These are phyloP conservation scores for Nematocida ironsii DNA, from an alignment of 371 early-diverging fungal genomes.

Conservation along the genomic window DNA sequence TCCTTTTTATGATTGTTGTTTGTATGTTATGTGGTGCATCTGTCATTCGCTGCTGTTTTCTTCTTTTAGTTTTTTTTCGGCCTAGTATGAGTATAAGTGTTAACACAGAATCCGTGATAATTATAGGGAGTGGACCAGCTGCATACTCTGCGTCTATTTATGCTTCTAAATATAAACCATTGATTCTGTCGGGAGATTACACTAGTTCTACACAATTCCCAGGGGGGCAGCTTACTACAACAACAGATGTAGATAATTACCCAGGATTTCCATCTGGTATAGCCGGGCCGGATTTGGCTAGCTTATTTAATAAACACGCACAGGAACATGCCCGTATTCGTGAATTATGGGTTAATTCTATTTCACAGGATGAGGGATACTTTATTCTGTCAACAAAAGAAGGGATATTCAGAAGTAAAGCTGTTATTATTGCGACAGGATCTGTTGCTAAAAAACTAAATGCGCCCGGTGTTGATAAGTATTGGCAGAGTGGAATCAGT, in stretches of 20 bases:
- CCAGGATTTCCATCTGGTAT: constrained; percentile 71
- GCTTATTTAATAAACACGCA: constrained; percentile 78
- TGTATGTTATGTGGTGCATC: background rate
- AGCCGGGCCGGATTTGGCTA: constrained; percentile 65
- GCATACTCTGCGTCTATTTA: constrained; percentile 92
- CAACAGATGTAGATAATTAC: constrained; percentile 71
- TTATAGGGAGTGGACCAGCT: constrained; percentile 81
- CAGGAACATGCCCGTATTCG: constrained; percentile 79
- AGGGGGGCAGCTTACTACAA: constrained; percentile 74
- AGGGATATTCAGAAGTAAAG: constrained; percentile 72
- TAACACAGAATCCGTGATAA: constrained; percentile 60
- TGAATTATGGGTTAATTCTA: constrained; percentile 54
- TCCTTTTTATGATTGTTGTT: background rate
- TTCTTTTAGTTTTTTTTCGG: constrained; percentile 53
- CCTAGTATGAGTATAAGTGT: constrained; percentile 28
- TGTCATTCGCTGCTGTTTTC: constrained; percentile 3
- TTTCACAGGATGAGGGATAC: constrained; percentile 53
- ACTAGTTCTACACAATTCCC: constrained; percentile 78
- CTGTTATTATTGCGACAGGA: constrained; percentile 91
- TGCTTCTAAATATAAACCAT: constrained; percentile 79
- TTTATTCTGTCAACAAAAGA: constrained; percentile 67
- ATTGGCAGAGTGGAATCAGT: constrained; percentile 90
- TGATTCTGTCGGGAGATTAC: constrained; percentile 91
- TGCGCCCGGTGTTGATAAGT: constrained; percentile 73
- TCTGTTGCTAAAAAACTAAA: constrained; percentile 88